phyloP scores from a whole-genome alignment of 306 rosid genomes.

The Castanospermum australe region DNA sequence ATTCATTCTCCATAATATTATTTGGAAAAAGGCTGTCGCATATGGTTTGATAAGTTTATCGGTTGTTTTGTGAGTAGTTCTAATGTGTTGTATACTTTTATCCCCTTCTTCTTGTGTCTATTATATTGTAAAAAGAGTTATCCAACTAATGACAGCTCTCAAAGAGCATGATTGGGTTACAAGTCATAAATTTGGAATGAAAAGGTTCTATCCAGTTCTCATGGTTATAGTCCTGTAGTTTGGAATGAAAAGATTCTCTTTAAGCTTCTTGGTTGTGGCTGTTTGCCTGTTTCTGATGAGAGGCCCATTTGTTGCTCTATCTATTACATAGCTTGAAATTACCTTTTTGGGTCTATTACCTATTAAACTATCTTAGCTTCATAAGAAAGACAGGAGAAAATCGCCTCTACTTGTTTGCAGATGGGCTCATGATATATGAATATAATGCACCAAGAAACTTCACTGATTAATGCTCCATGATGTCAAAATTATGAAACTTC shows the following conservation, averaged over 20 bases:
- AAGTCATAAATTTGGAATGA: background rate
- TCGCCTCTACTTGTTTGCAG: background rate
- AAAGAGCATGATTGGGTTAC: background rate
- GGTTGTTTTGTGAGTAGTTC: background rate
- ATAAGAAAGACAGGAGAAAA: background rate
- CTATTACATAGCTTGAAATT: background rate
- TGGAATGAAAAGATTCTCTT: background rate
- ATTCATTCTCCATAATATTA: background rate
- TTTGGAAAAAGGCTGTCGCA: background rate
- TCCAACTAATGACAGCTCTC: background rate
- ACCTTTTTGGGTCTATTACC: background rate
- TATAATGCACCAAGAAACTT: background rate
- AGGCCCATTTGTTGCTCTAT: background rate
- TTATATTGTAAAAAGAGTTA: background rate
- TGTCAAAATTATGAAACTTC: background rate
- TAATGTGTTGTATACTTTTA: background rate
- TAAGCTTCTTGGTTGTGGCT: background rate
- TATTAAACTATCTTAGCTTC: background rate
- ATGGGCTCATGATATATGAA: background rate
- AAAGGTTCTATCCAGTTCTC: background rate
- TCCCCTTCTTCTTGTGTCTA: background rate
- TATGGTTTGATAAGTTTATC: slow-evolving; percentile 2
- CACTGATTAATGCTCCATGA: background rate
- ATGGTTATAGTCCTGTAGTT: background rate
- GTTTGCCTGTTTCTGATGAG: background rate